Conservation (phyloP, 257 asterid species). For the Solanum chiquidenum region DNA sequence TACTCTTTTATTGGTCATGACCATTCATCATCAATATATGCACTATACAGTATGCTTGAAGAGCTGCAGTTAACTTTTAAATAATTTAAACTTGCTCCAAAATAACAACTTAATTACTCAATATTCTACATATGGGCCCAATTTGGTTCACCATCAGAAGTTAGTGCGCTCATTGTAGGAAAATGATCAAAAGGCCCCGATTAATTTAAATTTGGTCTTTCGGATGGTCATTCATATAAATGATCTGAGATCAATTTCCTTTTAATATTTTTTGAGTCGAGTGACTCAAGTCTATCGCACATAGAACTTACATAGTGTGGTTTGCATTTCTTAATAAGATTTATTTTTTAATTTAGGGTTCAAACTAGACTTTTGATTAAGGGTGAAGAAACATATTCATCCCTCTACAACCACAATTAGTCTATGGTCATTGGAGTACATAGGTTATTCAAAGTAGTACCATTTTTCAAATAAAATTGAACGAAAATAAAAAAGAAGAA, state of each 20-base stretch:
- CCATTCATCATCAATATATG: neutral
- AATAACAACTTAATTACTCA: neutral
- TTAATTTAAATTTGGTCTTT: neutral
- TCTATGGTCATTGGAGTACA: neutral
- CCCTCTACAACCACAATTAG: neutral
- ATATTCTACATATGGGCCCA: neutral
- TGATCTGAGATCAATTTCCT: accelerated
- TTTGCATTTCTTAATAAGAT: too few relatives aligned
- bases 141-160: neutral
- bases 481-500: too few relatives aligned
- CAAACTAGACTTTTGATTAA: too few relatives aligned
- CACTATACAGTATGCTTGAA: neutral
- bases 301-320: neutral
- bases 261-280: accelerated
- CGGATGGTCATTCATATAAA: neutral
- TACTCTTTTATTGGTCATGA: neutral
- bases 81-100: neutral
- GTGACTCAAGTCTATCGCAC: accelerated
- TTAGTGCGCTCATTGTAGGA: neutral
- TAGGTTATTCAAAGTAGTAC: too few relatives aligned
- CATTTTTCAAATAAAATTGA: too few relatives aligned
- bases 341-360: accelerated
- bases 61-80: neutral
- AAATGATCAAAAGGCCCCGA: neutral
- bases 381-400: neutral